Base-by-base conservation (phyloP, 805 yeast species). In the Nakazawaea populi region DNA sequence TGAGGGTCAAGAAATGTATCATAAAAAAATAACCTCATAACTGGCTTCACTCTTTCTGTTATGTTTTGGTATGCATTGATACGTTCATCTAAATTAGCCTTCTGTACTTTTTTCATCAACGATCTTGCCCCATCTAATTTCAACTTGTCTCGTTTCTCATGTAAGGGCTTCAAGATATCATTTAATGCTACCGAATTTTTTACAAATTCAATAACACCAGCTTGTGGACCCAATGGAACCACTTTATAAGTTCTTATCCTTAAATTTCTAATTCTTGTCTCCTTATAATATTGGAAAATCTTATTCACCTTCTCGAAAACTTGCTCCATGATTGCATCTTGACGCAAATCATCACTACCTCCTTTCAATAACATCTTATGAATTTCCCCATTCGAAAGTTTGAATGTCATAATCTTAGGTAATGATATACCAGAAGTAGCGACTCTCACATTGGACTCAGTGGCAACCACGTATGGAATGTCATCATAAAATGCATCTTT, bases 271-370 rank as follows among this genome's bases (percentile, higher is more conserved):
- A 69, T 74, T 29, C 82, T 64, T 0, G 92, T 74, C 34, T 77
- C 79, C 48, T 74, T 73, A 59, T 87, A 82, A 28, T 69, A 69
- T 9, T 58, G 64, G 50, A 92, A 74, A 37, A 89, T 76, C 11
- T 72, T 66, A 60, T 91, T 90, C 12, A 90, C 96, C 59, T 90
- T 88, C 24, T 77, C 85, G 65, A 95, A 94, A 1, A 92, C 98
- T 63, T 94, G 98, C 64, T 92, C 95, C 99, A 94, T 95, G 51
- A 94, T 89, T 0, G 96, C 87, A 68, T 94, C 99, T 67, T 95
- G 99, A 47, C 98, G 72, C 48, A 94, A 70, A 67, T 94, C 99
- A 67, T 94, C 99, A 8, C 88, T 77, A 5, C 96, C 90, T 29
- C 89, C 89, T 62, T 94, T 94, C 56, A 91, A 68, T 18, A 94